Conservation (phyloP, 192 early-diverging fungal species). For the Backusella sp. region DNA sequence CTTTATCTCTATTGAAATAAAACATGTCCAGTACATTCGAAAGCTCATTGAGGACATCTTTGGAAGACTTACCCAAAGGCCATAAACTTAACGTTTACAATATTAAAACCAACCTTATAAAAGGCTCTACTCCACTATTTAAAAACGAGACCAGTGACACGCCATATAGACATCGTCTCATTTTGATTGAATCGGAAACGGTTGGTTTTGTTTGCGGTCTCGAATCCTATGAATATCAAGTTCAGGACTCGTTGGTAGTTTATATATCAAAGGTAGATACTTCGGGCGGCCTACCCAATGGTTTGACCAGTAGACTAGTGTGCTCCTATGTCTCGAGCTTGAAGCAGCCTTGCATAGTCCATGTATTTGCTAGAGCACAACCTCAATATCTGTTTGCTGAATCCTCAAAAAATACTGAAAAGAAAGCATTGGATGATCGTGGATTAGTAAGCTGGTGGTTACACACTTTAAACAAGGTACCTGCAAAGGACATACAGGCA, state of each 20-base stretch:
- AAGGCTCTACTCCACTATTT: background rate
- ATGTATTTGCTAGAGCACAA: constrained; percentile 83
- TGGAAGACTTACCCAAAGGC: constrained; percentile 1
- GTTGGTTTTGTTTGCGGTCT: constrained; percentile 23
- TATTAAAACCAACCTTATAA: background rate
- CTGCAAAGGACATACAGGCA: constrained; percentile 17
- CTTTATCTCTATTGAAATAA: background rate
- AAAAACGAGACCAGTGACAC: background rate
- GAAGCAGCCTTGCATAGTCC: constrained; percentile 24
- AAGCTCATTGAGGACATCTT: background rate
- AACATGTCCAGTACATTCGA: background rate
- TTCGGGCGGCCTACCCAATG: constrained; percentile 27
- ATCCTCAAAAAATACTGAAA: constrained; percentile 62
- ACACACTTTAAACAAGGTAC: constrained; percentile 23
- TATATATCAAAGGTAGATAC: constrained; percentile 53
- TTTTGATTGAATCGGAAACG: constrained; percentile 3
- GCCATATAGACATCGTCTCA: constrained; percentile 5
- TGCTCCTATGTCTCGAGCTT: constrained; percentile 37
- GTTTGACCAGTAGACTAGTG: constrained; percentile 29
- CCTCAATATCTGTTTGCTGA: constrained; percentile 82
- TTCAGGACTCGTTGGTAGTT: background rate
- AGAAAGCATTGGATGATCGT: constrained; percentile 54
- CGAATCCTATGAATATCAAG: constrained; percentile 25
- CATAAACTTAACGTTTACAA: background rate
- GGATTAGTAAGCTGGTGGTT: constrained; percentile 81